Base-by-base conservation (phyloP, 805 yeast genomes). In the Torulaspora maleeae region DNA sequence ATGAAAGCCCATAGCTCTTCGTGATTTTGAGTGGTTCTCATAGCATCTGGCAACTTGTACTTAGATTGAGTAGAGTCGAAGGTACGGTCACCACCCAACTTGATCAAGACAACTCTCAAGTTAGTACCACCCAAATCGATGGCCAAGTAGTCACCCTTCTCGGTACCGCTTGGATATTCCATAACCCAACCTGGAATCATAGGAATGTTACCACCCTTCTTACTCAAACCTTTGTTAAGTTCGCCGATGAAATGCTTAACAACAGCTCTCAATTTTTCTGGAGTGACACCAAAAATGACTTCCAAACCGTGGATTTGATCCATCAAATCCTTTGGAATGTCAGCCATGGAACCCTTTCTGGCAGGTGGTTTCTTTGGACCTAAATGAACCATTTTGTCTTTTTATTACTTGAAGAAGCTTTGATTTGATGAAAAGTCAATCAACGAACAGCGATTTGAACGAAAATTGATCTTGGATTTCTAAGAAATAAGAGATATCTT, bases 161-260 rank as follows among this genome's bases (percentile, higher is more conserved):
- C 99, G 55, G 80, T 71, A 54, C 99, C 99, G 41, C 91, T 83
- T 54, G 98, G 97, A 73, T 74, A 84, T 61, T 85, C 95, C 76
- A 89, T 73, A 45, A 91, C 97, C 97, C 97, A 91, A 51, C 95
- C 86, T 38, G 95, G 95, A 63, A 84, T 89, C 98, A 91, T 91
- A 50, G 99, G 98, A 61, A 88, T 87, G 66, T 83, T 83, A 48
- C 93, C 95, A 42, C 93, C 91, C 47, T 74, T 67, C 61, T 77
- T 75, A 48, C 82, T 74, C 55, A 85, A 75, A 49, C 97, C 97
- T 67, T 85, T 85, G 52, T 81, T 79, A 58, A 91, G 78, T 70
- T 91, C 98, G 20, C 65, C 48, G 44, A 83, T 77, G 68, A 91
- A 91, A 62, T 83, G 95, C 38, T 77, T 75, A 41, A 87, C 80